Percentiles rank a stretch among this genome's conserved stretches.
Evolutionary conservation across 352 stramenopile genomes (phyloP).

Genomic region (Hyaloperonospora arabidopsidis): DNA sequence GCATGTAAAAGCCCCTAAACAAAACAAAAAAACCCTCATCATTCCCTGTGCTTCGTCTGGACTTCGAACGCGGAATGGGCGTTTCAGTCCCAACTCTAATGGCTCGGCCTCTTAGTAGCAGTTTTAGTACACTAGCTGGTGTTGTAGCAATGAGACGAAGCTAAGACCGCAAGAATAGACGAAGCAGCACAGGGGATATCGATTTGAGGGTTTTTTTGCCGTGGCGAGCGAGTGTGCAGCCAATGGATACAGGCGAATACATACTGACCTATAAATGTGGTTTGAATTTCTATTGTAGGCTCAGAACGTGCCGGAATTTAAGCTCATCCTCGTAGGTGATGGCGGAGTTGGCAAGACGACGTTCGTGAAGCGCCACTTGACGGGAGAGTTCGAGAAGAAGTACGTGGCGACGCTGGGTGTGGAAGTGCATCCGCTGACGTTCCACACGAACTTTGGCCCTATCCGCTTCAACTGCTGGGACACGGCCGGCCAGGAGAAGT

Average conservation of each 20-base stretch:
- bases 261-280: constrained; percentile 10
- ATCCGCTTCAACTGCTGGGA: constrained; percentile 99
- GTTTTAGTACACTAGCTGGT: constrained; percentile 10
- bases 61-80: background rate
- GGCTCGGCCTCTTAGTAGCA: background rate
- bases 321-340: constrained; percentile 99
- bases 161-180: background rate
- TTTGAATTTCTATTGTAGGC: constrained; percentile 19
- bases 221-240: no score
- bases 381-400: constrained; percentile 99
- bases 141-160: constrained; percentile 10
- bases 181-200: no score
- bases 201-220: no score
- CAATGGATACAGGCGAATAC: background rate
- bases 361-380: constrained; percentile 99
- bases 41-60: constrained; percentile 8
- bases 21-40: no score
- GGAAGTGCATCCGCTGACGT: constrained; percentile 98
- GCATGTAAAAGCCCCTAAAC: background rate
- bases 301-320: constrained; percentile 97
- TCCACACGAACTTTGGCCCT: constrained; percentile 98
- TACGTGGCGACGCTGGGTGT: constrained; percentile 99
- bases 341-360: constrained; percentile 99
- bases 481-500: constrained; percentile 99
- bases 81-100: no score